Evolutionary conservation across 495 filamentous ascomycete genomes (phyloP).

Genomic region (Rhypophila decipiens): DNA sequence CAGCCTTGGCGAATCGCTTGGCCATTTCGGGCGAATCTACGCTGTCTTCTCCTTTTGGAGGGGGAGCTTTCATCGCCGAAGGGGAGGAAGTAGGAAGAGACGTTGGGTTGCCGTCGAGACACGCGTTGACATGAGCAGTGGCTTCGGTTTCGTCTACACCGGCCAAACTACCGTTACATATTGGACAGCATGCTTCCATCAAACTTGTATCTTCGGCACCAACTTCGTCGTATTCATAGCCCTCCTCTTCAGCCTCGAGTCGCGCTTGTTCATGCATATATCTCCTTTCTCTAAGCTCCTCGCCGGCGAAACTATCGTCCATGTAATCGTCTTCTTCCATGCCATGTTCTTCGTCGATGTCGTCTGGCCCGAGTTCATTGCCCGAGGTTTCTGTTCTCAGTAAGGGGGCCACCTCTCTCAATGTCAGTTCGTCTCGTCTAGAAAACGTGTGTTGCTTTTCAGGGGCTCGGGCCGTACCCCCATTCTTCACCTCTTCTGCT

Average conservation of each 20-base stretch:
- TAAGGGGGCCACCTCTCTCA: no score
- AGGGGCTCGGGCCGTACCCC: no score
- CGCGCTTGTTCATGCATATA: conserved; percentile 58
- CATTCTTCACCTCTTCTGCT: conserved; percentile 33
- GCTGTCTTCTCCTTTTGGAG: background rate
- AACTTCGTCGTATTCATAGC: conserved; percentile 23
- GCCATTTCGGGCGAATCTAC: conserved; percentile 32
- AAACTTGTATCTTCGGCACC: conserved; percentile 4
- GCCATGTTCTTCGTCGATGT: conserved; percentile 33
- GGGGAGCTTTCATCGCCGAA: background rate
- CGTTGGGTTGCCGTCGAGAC: conserved; percentile 73
- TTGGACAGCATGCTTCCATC: conserved; percentile 56
- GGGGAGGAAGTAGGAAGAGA: conserved; percentile 32
- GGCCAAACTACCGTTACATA: conserved; percentile 60
- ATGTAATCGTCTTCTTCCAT: conserved; percentile 34
- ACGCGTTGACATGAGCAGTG: conserved; percentile 82
- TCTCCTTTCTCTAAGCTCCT: conserved; percentile 54
- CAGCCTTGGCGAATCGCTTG: conserved; percentile 57
- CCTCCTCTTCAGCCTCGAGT: conserved; percentile 48
- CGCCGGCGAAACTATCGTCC: conserved; percentile 47
- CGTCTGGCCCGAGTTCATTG: no score
- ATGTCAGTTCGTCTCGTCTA: no score
- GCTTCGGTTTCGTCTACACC: conserved; percentile 53
- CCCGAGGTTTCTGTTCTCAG: no score
- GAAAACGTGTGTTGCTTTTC: no score